Conservation (phyloP, 2,329 filamentous ascomycete species). For the Phaeophleospora eucalypticola region DNA sequence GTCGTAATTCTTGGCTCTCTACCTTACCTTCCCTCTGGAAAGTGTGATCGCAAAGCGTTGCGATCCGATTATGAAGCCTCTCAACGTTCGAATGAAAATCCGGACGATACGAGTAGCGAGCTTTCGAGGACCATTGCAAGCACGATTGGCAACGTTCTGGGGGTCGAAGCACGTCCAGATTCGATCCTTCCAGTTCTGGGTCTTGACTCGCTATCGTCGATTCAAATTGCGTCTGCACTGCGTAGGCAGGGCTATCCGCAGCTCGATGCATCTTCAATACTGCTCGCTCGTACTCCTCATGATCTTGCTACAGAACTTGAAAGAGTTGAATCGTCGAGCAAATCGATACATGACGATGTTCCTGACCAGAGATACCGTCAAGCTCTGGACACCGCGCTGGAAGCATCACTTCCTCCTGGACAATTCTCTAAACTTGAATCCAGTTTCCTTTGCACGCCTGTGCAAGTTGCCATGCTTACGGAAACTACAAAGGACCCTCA, state of each 20-base stretch:
- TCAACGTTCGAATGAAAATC: slow-evolving; percentile 26
- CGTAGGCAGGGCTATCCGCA: slow-evolving; percentile 51
- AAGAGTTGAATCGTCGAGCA: neutral
- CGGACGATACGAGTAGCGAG: slow-evolving; percentile 4
- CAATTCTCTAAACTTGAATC: slow-evolving; percentile 29
- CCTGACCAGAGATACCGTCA: slow-evolving; percentile 8
- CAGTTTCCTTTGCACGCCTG: slow-evolving; percentile 61
- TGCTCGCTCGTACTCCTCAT: slow-evolving; percentile 52
- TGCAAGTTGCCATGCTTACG: slow-evolving; percentile 75
- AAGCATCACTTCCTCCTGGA: neutral
- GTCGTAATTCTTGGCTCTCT: slow-evolving; percentile 61
- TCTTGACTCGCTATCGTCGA: slow-evolving; percentile 63
- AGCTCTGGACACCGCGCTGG: slow-evolving; percentile 6
- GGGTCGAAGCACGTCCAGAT: slow-evolving; percentile 14
- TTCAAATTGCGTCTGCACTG: slow-evolving; percentile 61
- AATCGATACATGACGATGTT: neutral
- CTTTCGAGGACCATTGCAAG: slow-evolving; percentile 11
- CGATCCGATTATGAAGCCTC: slow-evolving; percentile 49
- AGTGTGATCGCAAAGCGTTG: slow-evolving; percentile 68
- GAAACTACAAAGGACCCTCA: slow-evolving; percentile 60
- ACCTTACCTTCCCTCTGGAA: slow-evolving; percentile 76
- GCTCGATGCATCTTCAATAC: slow-evolving; percentile 57
- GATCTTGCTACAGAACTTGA: slow-evolving; percentile 10
- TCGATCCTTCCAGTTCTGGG: slow-evolving; percentile 53
- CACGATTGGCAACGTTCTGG: slow-evolving; percentile 22